Base-by-base conservation (phyloP, 176 grass and related monocot species). In the Echinochloa phyllopogon region DNA sequence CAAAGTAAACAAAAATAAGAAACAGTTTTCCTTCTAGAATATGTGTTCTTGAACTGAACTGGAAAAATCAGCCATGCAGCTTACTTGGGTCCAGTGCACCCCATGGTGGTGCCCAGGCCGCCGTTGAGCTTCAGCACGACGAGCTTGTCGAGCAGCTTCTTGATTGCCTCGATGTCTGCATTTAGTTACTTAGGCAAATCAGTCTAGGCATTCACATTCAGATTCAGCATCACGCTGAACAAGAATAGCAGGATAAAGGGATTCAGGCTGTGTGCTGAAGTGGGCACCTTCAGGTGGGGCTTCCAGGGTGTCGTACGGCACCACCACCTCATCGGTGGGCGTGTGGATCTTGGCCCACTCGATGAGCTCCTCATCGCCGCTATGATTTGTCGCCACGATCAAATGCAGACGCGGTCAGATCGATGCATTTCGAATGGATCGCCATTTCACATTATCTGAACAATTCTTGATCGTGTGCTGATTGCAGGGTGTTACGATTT, bases 121-220 rank as follows among this genome's bases (percentile, higher is more conserved):
- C 96, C 96, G 21, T 98, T 98, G 62, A 98, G 93, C 83, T 98
- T 98, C 14, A 98, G 93, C 77, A 98, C 96, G 10, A 86, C 93
- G 47, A 98, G 93, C 85, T 98, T 98, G 79, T 98, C 50, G 25
- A 98, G 91, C 76, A 98, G 91, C 83, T 92, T 90, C 91, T 90
- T 98, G 9, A 85, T 92, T 20, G 80, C 86, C 58, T 87, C 86
- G 17, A 86, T 16, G 91, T 95, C 96, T 97, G 62, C 62, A 79
- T 51, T 48, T 10, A 10, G 6, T 51, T 24, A 45, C 3, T 29
- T 3, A 29, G 3, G 5, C 37, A 24, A 10, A 75, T 41, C 58
- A 75, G 21, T 6, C 14, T 9, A 1, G 29, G 17, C 6, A 44
- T 33, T 76, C 21, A 3, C 44, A 17, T 65, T 76, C 62, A 12